Percentiles rank a stretch among this genome's conserved stretches.
These are phyloP conservation scores for Lyophyllum decastes DNA, from an alignment of 768 basidiomycete species.

Conservation along the genomic window DNA sequence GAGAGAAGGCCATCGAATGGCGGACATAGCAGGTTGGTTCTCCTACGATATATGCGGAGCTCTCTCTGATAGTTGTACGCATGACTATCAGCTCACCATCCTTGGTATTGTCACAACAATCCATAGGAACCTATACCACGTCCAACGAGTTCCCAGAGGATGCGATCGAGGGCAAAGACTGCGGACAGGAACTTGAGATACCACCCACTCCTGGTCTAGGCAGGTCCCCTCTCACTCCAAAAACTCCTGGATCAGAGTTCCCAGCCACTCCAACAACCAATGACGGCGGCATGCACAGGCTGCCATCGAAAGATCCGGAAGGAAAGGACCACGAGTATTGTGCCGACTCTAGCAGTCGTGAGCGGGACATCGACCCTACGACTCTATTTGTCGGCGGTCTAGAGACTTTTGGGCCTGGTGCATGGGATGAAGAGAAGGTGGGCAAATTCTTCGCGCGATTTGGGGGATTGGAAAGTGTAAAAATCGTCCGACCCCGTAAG, in stretches of 20 bases:
- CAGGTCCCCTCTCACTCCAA: conserved; percentile 51
- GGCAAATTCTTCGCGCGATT: conserved; percentile 60
- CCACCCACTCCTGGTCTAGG: conserved; percentile 47
- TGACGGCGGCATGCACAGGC: conserved; percentile 33
- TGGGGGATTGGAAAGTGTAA: conserved; percentile 64
- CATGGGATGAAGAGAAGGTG: conserved; percentile 72
- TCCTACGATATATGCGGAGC: neutral
- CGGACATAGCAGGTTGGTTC: conserved; percentile 10
- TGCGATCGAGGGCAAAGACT: conserved; percentile 16
- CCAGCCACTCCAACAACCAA: conserved; percentile 49
- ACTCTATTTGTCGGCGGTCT: conserved; percentile 80
- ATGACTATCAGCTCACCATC: conserved; percentile 13
- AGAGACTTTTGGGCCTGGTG: conserved; percentile 58
- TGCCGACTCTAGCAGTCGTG: conserved; percentile 19
- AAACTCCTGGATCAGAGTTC: conserved; percentile 47
- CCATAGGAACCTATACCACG: neutral
- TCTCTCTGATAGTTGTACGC: neutral
- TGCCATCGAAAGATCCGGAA: conserved; percentile 26
- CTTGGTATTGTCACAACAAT: conserved; percentile 11
- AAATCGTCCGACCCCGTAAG: conserved; percentile 67
- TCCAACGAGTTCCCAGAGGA: conserved; percentile 5
- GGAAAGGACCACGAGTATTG: conserved; percentile 22
- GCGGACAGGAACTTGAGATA: conserved; percentile 40
- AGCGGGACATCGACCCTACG: conserved; percentile 58
- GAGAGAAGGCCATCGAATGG: conserved; percentile 13